Evolutionary conservation across 345 rosid species (phyloP).

Genomic region (Microthlaspi erraticum): DNA sequence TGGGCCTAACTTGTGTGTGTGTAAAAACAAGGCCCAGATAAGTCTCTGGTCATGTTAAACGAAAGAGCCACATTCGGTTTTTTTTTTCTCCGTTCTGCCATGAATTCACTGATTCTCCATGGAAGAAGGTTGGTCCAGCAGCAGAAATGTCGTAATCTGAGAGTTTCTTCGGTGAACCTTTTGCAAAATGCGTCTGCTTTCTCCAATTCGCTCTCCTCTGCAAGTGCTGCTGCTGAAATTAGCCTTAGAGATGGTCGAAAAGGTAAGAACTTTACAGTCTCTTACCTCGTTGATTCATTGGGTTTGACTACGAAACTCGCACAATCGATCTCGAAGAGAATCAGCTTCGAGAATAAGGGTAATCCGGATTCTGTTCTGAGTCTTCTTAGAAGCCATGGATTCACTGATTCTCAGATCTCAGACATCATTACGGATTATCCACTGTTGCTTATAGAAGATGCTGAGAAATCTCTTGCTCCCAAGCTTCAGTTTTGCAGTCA

Average conservation of each 20-base stretch:
- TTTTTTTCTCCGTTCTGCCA: too few species aligned
- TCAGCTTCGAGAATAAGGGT: background rate
- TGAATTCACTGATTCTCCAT: conserved; percentile 14
- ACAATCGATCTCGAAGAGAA: conserved; percentile 13
- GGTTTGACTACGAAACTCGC: background rate
- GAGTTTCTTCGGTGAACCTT: background rate
- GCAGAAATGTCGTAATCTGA: background rate
- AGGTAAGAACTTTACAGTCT: conserved; percentile 5
- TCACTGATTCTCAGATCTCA: conserved; percentile 17
- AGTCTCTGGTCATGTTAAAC: too few species aligned
- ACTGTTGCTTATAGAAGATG: background rate
- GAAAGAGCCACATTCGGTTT: too few species aligned
- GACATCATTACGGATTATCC: background rate
- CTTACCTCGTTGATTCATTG: conserved; percentile 8
- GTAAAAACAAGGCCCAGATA: too few species aligned
- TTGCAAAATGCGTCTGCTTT: background rate
- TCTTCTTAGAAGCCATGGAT: background rate
- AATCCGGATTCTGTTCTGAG: background rate
- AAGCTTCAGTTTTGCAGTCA: conserved; percentile 12
- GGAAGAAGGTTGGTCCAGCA: background rate
- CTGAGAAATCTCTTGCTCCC: conserved; percentile 17
- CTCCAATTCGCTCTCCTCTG: background rate
- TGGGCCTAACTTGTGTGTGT: too few species aligned
- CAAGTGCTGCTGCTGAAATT: background rate
- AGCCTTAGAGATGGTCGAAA: background rate